Evolutionary conservation across 495 filamentous ascomycete species (phyloP).

Genomic region (Apiosordaria backusii): DNA sequence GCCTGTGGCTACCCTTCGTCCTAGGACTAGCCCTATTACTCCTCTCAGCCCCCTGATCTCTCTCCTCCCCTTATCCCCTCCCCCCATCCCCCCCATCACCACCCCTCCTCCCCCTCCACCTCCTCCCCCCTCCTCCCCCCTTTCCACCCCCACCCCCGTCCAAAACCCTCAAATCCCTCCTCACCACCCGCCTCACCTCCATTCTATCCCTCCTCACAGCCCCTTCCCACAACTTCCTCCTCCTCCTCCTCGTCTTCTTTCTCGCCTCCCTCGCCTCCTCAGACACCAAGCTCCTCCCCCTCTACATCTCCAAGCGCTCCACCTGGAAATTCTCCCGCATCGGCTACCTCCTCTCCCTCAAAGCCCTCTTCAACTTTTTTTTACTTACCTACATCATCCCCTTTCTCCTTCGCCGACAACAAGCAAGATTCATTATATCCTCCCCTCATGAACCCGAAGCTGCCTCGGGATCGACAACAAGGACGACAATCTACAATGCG

Average conservation of each 20-base stretch:
- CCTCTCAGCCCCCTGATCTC: slow-evolving; percentile 33
- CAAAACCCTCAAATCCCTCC: slow-evolving; percentile 6
- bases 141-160: slow-evolving; percentile 2
- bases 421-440: not conserved
- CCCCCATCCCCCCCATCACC: slow-evolving; percentile 5
- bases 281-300: slow-evolving; percentile 45
- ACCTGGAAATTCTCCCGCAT: slow-evolving; percentile 31
- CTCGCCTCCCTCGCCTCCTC: slow-evolving; percentile 45
- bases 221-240: slow-evolving; percentile 29
- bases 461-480: not conserved
- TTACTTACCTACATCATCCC: slow-evolving; percentile 39
- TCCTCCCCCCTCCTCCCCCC: slow-evolving; percentile 12
- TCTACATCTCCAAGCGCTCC: slow-evolving; percentile 44
- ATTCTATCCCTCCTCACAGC: slow-evolving; percentile 15
- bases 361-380: slow-evolving; percentile 44
- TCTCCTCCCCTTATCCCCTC: slow-evolving; percentile 16
- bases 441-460: slow-evolving; percentile 8
- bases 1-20: slow-evolving; percentile 40
- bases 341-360: slow-evolving; percentile 43
- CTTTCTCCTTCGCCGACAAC: slow-evolving; percentile 24
- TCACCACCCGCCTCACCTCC: slow-evolving; percentile 26
- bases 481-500: slow-evolving; percentile 26
- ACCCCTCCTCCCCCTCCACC: slow-evolving; percentile 17
- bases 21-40: slow-evolving; percentile 38
- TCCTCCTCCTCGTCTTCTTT: slow-evolving; percentile 40